Evolutionary conservation across 31 red algal genomes (phyloP), one percentile per base, ranked within the genome.

Genomic region (Endocladia muricata): DNA sequence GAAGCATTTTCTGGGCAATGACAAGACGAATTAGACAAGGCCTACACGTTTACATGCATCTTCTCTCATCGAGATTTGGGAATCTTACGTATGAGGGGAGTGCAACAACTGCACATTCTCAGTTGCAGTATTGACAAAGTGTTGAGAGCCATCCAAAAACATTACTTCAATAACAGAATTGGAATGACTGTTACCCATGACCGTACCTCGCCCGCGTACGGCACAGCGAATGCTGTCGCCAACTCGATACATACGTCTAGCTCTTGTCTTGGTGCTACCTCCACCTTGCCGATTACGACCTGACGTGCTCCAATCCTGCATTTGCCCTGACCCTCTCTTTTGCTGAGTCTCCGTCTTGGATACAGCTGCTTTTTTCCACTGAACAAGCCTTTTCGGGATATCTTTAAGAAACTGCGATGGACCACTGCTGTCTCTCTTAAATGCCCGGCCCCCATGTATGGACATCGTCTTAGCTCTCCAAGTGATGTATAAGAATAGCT

Each of bases 401-500:
- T 77, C 55, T n/a, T 81, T 31, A 28, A 75, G 41, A 30, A 81
- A 77, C 21, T 78, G 75, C 22, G 67, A 63, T 13, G 61, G 78
- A 3, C 39, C 61, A 1, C 37, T 42, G 3, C 59, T 73, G 33
- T 7, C 39, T 31, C 58, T 49, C 22, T 30, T 6, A 1, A 19
- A 52, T 4, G 39, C 66, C 23, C 74, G 41, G 5, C 60, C 68
- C 31, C 75, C 7, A 37, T 62, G 47, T 13, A 69, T 28, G 37
- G 31, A 38, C 41, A 51, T 25, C 52, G 75, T 70, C 19, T 68
- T 54, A n/a, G 22, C 57, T 9, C 76, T 65, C 68, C 77, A 85
- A 25, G 66, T 79, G n/a, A 87, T 70, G 17, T 49, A 70, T 13
- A 89, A 74, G 41, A 61, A 29, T 37, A 56, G 40, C 55, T 84